A percentile compares a stretch with the other conserved stretches of the same genome.
Evolutionary conservation across 2,329 filamentous ascomycete genomes (phyloP).

Genomic region (Mariannaea sp.): DNA sequence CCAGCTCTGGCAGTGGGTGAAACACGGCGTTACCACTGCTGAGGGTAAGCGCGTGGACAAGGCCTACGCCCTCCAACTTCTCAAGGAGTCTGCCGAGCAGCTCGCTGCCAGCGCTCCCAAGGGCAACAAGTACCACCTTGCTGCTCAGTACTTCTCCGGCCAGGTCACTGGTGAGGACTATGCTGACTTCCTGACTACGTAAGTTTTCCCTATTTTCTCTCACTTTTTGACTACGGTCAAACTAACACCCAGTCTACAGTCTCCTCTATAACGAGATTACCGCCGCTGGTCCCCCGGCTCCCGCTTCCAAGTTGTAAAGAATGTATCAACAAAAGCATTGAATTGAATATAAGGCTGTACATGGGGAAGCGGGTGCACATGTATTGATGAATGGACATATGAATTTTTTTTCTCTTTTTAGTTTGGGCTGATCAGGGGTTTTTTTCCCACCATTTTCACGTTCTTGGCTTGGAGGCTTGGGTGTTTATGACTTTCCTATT

Average conservation of each 20-base stretch:
- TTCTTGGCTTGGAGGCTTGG: no score
- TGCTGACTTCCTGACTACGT: slow-evolving; percentile 90
- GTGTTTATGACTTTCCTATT: slow-evolving; percentile 10
- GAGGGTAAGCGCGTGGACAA: slow-evolving; percentile 95
- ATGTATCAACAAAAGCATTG: background rate
- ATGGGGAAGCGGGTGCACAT: slow-evolving; percentile 11
- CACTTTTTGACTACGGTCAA: slow-evolving; percentile 7
- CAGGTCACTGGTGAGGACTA: slow-evolving; percentile 98
- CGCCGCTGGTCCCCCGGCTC: slow-evolving; percentile 64
- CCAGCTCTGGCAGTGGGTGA: slow-evolving; percentile 96
- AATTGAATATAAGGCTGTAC: slow-evolving; percentile 15
- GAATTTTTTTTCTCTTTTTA: no score
- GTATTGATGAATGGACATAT: slow-evolving; percentile 10
- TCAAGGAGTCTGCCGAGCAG: slow-evolving; percentile 82
- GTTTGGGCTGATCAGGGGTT: slow-evolving; percentile 10
- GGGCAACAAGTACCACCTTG: slow-evolving; percentile 90
- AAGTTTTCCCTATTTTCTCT: slow-evolving; percentile 45
- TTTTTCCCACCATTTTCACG: slow-evolving; percentile 13
- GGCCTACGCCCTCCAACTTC: slow-evolving; percentile 81
- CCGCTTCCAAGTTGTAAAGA: slow-evolving; percentile 69
- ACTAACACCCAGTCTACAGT: slow-evolving; percentile 49
- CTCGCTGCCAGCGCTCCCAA: slow-evolving; percentile 75
- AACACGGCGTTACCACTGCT: slow-evolving; percentile 71
- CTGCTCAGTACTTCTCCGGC: slow-evolving; percentile 87
- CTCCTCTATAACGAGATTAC: slow-evolving; percentile 90